A percentile compares a stretch with the other conserved stretches of the same genome.
Conservation (phyloP, 306 rosid species). For the Quercus rubra region DNA sequence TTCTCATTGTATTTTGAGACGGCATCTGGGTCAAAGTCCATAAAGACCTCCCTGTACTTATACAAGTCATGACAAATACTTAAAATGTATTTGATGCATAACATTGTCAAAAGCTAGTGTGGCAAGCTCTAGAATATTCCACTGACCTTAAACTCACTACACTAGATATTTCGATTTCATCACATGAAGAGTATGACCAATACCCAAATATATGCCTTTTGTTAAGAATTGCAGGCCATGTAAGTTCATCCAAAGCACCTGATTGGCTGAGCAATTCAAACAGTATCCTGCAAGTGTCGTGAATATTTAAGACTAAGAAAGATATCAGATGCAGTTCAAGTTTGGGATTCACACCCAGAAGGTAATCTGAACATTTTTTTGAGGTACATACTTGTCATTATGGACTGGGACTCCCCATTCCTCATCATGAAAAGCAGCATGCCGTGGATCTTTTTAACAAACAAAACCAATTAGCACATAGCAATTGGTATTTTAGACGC, state of each 20-base stretch:
- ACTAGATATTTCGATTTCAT: neutral
- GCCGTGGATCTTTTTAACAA: slow-evolving; percentile 47
- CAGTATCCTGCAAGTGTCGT: slow-evolving; percentile 47
- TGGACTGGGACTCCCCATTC: slow-evolving; percentile 80
- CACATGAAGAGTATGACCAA: neutral
- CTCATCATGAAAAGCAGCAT: slow-evolving; percentile 63
- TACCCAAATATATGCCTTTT: slow-evolving; percentile 70
- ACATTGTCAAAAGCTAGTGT: slow-evolving; percentile 9
- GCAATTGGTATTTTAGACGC: neutral
- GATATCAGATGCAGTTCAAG: slow-evolving; percentile 14
- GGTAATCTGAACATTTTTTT: slow-evolving; percentile 12
- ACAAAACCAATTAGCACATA: slow-evolving; percentile 20
- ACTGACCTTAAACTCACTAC: neutral
- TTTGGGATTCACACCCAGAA: slow-evolving; percentile 22
- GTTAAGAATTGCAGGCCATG: slow-evolving; percentile 65
- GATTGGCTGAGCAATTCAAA: slow-evolving; percentile 74
- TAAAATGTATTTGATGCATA: neutral
- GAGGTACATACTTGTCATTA: slow-evolving; percentile 60
- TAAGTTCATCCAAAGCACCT: slow-evolving; percentile 77
- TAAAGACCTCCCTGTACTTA: slow-evolving; percentile 54
- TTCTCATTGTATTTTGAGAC: slow-evolving; percentile 66
- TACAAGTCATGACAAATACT: slow-evolving; percentile 17
- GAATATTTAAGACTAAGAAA: slow-evolving; percentile 5
- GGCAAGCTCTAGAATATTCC: slow-evolving; percentile 12
- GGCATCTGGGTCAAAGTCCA: slow-evolving; percentile 63